Percentiles rank a stretch among this genome's conserved stretches.
These are phyloP conservation scores for Podospora pseudopauciseta DNA, from an alignment of 495 filamentous ascomycete species.

Conservation along the genomic window DNA sequence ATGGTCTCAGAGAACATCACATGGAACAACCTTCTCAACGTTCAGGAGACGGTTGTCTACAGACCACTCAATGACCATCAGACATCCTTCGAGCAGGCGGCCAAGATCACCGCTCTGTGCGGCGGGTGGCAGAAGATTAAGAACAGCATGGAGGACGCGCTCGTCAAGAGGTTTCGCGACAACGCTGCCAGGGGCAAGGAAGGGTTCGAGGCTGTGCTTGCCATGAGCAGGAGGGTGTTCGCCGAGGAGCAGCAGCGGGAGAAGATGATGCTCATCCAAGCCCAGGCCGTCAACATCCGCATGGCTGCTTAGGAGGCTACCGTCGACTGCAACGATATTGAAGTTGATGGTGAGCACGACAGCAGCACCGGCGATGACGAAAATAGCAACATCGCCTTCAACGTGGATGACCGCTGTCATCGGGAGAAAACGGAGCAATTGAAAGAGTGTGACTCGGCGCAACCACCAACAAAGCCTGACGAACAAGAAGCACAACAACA, in stretches of 20 bases:
- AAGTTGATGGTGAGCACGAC: not conserved
- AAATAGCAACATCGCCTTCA: not conserved
- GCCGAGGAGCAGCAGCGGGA: constrained; percentile 67
- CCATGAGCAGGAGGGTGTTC: constrained; percentile 90
- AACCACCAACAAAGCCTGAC: not conserved
- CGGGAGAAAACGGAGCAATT: not conserved
- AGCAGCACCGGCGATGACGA: not conserved
- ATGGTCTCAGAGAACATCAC: constrained; percentile 94
- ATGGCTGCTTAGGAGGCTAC: constrained; percentile 17
- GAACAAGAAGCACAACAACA: not conserved
- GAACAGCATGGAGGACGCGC: constrained; percentile 88
- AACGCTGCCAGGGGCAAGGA: constrained; percentile 86
- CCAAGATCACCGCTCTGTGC: constrained; percentile 87
- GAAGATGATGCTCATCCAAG: constrained; percentile 29
- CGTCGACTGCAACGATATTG: not conserved
- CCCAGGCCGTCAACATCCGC: constrained; percentile 32
- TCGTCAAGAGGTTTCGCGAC: constrained; percentile 81
- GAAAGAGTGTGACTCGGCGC: not conserved
- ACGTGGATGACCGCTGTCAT: not conserved
- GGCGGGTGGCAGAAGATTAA: constrained; percentile 95
- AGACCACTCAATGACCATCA: constrained; percentile 58
- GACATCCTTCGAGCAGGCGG: constrained; percentile 82
- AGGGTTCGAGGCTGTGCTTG: constrained; percentile 90
- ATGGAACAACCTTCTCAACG: constrained; percentile 77
- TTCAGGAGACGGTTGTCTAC: constrained; percentile 88